Conservation (phyloP, 768 basidiomycete genomes). For the Podaxis sp. region DNA sequence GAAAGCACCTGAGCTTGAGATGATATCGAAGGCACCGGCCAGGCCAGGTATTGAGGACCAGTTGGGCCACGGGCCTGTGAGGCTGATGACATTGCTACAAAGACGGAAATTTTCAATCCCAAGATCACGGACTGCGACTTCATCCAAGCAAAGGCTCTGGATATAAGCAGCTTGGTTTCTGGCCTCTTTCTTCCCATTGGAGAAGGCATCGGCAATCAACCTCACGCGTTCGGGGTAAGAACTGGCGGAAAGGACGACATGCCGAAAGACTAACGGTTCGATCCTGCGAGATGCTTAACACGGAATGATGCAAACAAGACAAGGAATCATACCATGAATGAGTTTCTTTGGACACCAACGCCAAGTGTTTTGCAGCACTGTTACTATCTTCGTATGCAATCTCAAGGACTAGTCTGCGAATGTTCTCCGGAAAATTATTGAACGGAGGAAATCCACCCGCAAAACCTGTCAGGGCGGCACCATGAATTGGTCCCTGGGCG, state of each 20-base stretch:
- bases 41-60: too few relatives aligned
- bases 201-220: too few relatives aligned
- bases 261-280: background rate
- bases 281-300: background rate
- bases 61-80: too few relatives aligned
- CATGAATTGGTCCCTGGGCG: background rate
- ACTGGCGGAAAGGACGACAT: background rate
- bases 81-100: too few relatives aligned
- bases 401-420: background rate
- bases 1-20: too few relatives aligned
- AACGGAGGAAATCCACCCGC: background rate
- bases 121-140: too few relatives aligned
- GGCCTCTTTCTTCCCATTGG: too few relatives aligned
- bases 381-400: background rate
- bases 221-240: too few relatives aligned
- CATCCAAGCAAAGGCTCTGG: too few relatives aligned
- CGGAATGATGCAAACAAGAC: background rate
- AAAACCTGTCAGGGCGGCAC: background rate
- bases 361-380: background rate
- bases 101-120: too few relatives aligned
- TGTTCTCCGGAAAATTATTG: background rate
- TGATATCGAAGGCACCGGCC: too few relatives aligned
- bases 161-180: too few relatives aligned
- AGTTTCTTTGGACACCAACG: background rate
- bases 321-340: background rate